Evolutionary conservation across 768 basidiomycete species (phyloP).

Genomic region (Tricholoma flavovirens): DNA sequence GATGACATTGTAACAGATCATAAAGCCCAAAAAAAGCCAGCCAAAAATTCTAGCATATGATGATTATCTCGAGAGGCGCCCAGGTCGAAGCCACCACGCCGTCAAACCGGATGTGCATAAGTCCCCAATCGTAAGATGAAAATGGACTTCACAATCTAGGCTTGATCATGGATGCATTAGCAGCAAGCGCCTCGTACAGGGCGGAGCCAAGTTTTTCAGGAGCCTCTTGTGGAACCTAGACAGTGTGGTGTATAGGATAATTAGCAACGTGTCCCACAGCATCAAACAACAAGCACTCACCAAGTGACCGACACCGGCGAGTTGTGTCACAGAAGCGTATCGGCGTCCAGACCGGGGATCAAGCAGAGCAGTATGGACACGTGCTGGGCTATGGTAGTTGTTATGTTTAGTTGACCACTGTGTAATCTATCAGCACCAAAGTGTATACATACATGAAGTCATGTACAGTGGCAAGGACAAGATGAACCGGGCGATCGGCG

Average conservation of each 20-base stretch:
- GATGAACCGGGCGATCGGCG: constrained; percentile 39
- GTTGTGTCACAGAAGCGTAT: constrained; percentile 22
- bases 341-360: constrained; percentile 21
- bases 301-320: constrained; percentile 24
- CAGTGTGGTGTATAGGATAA: neutral
- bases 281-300: constrained; percentile 11
- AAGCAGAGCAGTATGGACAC: constrained; percentile 26
- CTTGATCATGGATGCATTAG: neutral
- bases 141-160: constrained; percentile 6
- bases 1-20: no score
- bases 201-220: constrained; percentile 17
- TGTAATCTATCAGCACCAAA: no score
- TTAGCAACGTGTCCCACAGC: no score
- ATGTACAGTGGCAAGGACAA: constrained; percentile 44
- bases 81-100: no score
- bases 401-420: neutral
- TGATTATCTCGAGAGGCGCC: no score
- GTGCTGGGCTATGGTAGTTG: constrained; percentile 19
- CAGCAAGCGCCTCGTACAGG: constrained; percentile 12
- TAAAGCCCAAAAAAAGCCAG: no score
- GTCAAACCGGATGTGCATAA: no score
- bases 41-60: no score
- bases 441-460: constrained; percentile 47
- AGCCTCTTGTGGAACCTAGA: constrained; percentile 19
- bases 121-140: no score